Percentiles rank a stretch among this genome's conserved stretches.
phyloP scores from a whole-genome alignment of 768 basidiomycete genomes.

The Tylopilus felleus region DNA sequence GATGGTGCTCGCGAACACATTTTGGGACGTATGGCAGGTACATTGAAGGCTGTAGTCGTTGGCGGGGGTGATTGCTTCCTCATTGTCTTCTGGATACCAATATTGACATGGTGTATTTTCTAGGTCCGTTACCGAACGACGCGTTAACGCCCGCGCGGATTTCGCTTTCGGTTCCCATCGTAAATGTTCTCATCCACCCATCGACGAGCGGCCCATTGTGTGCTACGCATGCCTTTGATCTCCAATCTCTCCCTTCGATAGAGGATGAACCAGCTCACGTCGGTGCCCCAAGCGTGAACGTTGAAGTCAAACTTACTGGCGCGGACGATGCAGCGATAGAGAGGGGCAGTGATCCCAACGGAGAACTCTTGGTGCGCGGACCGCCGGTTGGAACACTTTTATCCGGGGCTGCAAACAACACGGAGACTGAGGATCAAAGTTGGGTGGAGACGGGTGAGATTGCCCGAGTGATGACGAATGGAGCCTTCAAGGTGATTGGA shows the following conservation, averaged over 20 bases:
- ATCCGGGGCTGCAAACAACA: constrained; percentile 20
- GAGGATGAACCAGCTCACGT: constrained; percentile 42
- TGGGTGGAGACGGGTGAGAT: constrained; percentile 46
- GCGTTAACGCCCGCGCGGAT: constrained; percentile 62
- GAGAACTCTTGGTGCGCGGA: constrained; percentile 61
- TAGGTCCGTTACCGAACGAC: constrained; percentile 50
- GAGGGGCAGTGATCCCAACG: constrained; percentile 61
- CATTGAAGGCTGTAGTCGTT: constrained; percentile 65
- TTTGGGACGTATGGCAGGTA: constrained; percentile 57
- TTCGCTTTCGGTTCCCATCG: constrained; percentile 72
- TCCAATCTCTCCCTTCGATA: constrained; percentile 63
- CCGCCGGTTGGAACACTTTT: constrained; percentile 65
- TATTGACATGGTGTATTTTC: not conserved
- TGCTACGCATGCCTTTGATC: constrained; percentile 79
- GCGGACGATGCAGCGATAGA: constrained; percentile 67
- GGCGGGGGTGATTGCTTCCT: constrained; percentile 56
- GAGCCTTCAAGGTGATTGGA: constrained; percentile 48
- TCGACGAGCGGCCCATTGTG: constrained; percentile 74
- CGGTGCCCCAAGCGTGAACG: constrained; percentile 82
- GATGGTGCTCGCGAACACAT: constrained; percentile 59
- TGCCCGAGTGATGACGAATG: constrained; percentile 60
- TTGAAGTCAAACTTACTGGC: constrained; percentile 76
- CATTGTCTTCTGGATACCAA: not conserved
- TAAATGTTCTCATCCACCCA: constrained; percentile 60
- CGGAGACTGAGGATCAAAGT: constrained; percentile 38